A percentile compares a stretch with the other conserved stretches of the same genome.
Conservation (phyloP, 208 protist genomes). For the Herpetomonas tarakana region DNA sequence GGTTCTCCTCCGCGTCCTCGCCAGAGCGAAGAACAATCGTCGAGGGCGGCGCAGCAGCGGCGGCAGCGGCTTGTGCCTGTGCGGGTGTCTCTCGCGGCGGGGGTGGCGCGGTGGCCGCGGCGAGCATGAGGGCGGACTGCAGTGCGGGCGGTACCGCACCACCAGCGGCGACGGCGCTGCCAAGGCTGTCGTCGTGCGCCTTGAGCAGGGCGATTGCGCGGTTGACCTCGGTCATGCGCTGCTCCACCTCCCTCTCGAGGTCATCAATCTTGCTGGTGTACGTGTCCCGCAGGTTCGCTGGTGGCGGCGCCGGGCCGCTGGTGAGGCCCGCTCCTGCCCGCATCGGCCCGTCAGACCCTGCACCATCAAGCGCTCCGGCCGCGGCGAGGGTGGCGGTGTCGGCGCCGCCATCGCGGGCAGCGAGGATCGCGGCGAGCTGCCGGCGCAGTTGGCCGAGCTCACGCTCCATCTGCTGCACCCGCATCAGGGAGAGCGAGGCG, state of each 20-base stretch:
- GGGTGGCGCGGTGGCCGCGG: neutral
- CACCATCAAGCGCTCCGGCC: neutral
- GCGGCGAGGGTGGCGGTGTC: neutral
- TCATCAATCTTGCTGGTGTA: conserved; percentile 52
- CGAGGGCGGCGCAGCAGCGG: conserved; percentile 4
- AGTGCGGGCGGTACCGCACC: neutral
- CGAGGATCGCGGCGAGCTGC: conserved; percentile 6
- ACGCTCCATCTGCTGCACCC: conserved; percentile 76
- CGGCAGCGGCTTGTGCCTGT: neutral
- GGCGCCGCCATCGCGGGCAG: neutral
- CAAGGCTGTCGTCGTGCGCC: conserved; percentile 4
- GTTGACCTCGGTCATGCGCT: conserved; percentile 86
- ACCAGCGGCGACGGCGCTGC: neutral
- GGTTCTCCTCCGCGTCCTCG: conserved; percentile 6
- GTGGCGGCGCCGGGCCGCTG: conserved; percentile 9
- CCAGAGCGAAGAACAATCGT: conserved; percentile 9
- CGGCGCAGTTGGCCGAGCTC: conserved; percentile 56
- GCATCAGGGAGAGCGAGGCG: conserved; percentile 78
- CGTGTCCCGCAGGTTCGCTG: conserved; percentile 39
- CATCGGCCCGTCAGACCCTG: neutral
- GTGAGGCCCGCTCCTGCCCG: neutral
- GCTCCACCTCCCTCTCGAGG: conserved; percentile 78
- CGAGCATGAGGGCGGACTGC: neutral
- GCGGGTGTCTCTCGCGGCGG: neutral
- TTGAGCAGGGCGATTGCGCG: conserved; percentile 65